Evolutionary conservation across 2,329 filamentous ascomycete genomes (phyloP).

Genomic region (Pseudogymnoascus sp.): DNA sequence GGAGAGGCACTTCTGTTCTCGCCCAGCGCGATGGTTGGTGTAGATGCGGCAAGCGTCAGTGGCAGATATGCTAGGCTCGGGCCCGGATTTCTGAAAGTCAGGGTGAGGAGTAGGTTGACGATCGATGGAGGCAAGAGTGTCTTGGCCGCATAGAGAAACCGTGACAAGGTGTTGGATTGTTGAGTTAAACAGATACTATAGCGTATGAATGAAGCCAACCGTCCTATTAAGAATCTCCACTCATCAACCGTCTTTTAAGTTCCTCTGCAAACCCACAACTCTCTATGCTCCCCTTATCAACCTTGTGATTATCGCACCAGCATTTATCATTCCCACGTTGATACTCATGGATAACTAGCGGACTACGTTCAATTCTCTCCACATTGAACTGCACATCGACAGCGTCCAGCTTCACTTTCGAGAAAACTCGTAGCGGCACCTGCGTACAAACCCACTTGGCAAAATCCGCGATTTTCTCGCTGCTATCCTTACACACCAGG

Average conservation of each 20-base stretch:
- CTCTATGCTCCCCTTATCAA: not conserved
- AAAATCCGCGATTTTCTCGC: not conserved
- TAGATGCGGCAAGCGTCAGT: slow-evolving; percentile 12
- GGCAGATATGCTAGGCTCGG: slow-evolving; percentile 21
- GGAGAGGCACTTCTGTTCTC: slow-evolving; percentile 45
- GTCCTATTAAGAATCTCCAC: not conserved
- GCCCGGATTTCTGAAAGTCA: slow-evolving; percentile 31
- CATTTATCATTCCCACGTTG: not conserved
- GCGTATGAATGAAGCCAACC: not conserved
- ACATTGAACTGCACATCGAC: not conserved
- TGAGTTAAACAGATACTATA: not conserved
- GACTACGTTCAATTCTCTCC: not conserved
- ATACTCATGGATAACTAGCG: not conserved
- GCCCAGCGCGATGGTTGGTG: slow-evolving; percentile 36
- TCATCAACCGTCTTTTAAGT: not conserved
- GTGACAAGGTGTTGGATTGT: not conserved
- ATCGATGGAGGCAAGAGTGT: slow-evolving; percentile 38
- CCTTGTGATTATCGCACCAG: not conserved
- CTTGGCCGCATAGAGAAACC: slow-evolving; percentile 21
- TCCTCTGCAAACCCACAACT: not conserved
- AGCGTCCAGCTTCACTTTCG: not conserved
- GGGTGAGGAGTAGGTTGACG: slow-evolving; percentile 35
- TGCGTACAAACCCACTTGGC: not conserved
- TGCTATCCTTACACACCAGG: not conserved
- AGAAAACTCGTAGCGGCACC: not conserved